These are phyloP conservation scores for Ascochyta pisi DNA, from an alignment of 2,329 filamentous ascomycete species.

Conservation along the genomic window DNA sequence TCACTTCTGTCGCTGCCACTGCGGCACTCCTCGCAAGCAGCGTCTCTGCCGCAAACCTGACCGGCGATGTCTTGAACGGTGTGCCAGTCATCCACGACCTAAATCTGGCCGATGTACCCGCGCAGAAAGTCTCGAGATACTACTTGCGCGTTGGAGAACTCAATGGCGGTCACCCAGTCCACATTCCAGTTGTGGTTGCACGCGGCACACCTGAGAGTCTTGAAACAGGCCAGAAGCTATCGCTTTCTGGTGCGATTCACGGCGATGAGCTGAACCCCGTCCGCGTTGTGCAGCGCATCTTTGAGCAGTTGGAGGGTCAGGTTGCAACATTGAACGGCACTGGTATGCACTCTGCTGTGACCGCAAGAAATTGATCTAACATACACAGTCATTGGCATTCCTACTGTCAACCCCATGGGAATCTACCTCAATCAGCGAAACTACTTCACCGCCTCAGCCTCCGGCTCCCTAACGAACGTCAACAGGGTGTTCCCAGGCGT, in stretches of 20 bases:
- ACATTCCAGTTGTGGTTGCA: constrained; percentile 49
- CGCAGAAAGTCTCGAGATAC: constrained; percentile 46
- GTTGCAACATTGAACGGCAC: constrained; percentile 46
- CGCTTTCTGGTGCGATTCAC: constrained; percentile 49
- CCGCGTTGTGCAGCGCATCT: constrained; percentile 47
- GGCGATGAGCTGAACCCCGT: constrained; percentile 51
- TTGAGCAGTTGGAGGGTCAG: constrained; percentile 39
- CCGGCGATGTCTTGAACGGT: constrained; percentile 43
- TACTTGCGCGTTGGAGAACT: constrained; percentile 49
- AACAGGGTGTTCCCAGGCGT: constrained; percentile 47
- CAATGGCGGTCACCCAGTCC: constrained; percentile 48
- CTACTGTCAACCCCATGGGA: constrained; percentile 49
- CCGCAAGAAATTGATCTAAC: constrained; percentile 9
- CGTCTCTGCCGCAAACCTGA: constrained; percentile 35
- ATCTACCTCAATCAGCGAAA: constrained; percentile 51
- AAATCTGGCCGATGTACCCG: constrained; percentile 47
- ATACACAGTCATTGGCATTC: constrained; percentile 45
- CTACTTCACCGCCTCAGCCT: constrained; percentile 43
- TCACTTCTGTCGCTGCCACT: constrained; percentile 26
- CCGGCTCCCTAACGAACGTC: constrained; percentile 43
- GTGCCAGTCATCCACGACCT: constrained; percentile 43
- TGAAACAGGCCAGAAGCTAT: constrained; percentile 46
- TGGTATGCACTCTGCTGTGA: constrained; percentile 24
- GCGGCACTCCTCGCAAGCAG: constrained; percentile 26
- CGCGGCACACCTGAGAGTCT: constrained; percentile 47